Base-by-base conservation (phyloP, 2,329 filamentous ascomycete species). In the Remersonia thermophila region DNA sequence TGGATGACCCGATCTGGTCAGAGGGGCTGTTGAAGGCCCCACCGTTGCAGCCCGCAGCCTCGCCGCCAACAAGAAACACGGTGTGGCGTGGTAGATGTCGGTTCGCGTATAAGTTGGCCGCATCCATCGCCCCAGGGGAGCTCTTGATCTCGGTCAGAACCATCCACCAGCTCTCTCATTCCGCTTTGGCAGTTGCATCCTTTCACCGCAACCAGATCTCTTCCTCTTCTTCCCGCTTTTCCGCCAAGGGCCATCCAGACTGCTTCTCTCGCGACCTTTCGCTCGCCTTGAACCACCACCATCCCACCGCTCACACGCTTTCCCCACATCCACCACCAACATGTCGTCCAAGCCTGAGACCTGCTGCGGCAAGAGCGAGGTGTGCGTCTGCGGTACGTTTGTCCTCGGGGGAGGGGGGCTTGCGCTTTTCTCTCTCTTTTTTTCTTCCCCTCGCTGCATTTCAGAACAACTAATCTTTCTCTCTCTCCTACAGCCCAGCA, bases 311-410 rank as follows among this genome's bases (percentile, higher is more conserved):
- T 14, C 26, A n/a, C 36, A 10, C 28, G 36, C 40, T 30, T 32
- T 35, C 30, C 39, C 40, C 26, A 12, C 27, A 37, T 38, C 37
- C 23, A 33, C 20, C 20, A 25, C 36, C 30, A 27, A 38, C 44
- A 53, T 45, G 45, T 61, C 60, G 51, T 49, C 55, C 36, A 55
- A 58, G 48, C 48, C 59, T 16, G 60, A 66, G 38, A 74, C 67
- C 47, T 75, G 71, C 67, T 74, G 71, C 58, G 64, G 66, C 56
- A 67, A 69, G 55, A 65, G 62, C 52, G 53, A 57, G 35, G 63
- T 66, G 46, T 76, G 71, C 51, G 59, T 71, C 50, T 76, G 71
- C 56, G 71, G 71, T 74, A 67, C 49, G 70, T 61, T 37, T 5
- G 11, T 17, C 20, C 17, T 15, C 10, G 16, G 30, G 5, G 15